A percentile compares a stretch with the other conserved stretches of the same genome.
Evolutionary conservation across 805 yeast species (phyloP).

Genomic region (Henningerozyma blattae): DNA sequence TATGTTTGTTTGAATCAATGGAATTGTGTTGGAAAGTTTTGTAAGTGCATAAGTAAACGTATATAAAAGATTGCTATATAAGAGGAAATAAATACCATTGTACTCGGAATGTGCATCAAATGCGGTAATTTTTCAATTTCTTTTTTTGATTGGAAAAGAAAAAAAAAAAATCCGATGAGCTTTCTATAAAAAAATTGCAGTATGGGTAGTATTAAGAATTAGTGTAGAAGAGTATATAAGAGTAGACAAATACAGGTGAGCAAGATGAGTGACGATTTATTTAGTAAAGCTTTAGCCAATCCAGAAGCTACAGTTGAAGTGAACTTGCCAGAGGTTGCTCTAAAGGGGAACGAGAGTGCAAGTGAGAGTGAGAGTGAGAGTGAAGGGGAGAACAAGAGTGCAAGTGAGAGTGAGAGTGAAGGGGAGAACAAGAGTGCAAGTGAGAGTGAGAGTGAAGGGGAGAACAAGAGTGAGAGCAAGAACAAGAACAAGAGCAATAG

Average conservation of each 20-base stretch:
- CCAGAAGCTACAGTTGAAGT: constrained; percentile 3
- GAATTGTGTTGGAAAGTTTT: constrained; percentile 27
- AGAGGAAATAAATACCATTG: not conserved
- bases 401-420: not conserved
- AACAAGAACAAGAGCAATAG: not conserved
- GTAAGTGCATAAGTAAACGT: not conserved
- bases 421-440: not conserved
- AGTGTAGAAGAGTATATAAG: too few relatives aligned
- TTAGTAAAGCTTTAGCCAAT: constrained; percentile 13
- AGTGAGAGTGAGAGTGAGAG: not conserved
- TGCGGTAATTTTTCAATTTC: not conserved
- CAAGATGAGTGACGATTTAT: constrained; percentile 9
- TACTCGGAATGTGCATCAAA: not conserved
- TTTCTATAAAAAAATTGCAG: too few relatives aligned
- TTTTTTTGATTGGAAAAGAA: too few relatives aligned
- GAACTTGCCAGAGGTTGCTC: constrained; percentile 8
- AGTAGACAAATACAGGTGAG: too few relatives aligned
- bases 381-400: not conserved
- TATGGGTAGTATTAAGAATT: too few relatives aligned
- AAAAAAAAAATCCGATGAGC: too few relatives aligned
- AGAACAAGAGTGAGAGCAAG: not conserved
- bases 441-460: constrained; percentile 5
- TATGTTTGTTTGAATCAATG: constrained; percentile 38
- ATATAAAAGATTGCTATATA: not conserved
- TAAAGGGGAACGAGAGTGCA: constrained; percentile 4